These are phyloP conservation scores for Pleurotus platypus DNA, from an alignment of 768 basidiomycete species.

Conservation along the genomic window DNA sequence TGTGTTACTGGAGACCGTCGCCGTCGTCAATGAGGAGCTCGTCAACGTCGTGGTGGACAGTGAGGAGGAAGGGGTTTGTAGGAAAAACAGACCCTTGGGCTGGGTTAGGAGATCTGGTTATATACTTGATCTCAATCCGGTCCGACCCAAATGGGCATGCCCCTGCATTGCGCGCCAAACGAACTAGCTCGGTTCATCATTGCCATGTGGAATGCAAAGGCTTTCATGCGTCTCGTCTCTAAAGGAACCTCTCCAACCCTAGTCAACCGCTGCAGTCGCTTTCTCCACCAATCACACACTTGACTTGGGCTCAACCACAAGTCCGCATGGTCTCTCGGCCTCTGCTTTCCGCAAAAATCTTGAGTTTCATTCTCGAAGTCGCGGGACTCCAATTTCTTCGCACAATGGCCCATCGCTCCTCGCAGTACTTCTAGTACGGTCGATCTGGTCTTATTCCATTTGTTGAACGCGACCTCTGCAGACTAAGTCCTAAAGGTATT, in stretches of 20 bases:
- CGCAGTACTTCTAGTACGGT: neutral
- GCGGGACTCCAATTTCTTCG: neutral
- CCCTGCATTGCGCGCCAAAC: neutral
- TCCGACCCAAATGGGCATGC: neutral
- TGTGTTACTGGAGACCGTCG: neutral
- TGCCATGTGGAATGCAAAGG: neutral
- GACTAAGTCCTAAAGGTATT: neutral
- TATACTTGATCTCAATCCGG: slow-evolving; percentile 5
- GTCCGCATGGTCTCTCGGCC: slow-evolving; percentile 6
- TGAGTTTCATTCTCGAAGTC: slow-evolving; percentile 6
- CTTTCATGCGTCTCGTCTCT: slow-evolving; percentile 6
- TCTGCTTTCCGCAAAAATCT: neutral
- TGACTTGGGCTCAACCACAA: slow-evolving; percentile 2
- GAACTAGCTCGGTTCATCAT: neutral
- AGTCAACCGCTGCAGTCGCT: neutral
- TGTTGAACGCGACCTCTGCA: neutral
- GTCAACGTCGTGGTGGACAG: slow-evolving; percentile 3
- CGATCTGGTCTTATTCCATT: slow-evolving; percentile 9
- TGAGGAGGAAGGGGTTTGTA: neutral
- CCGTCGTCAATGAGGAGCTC: neutral
- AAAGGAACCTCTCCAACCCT: neutral
- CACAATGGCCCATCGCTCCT: neutral
- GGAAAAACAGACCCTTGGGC: neutral
- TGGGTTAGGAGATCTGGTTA: slow-evolving; percentile 10
- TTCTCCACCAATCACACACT: slow-evolving; percentile 4